A percentile compares a stretch with the other conserved stretches of the same genome.
Evolutionary conservation across 345 rosid genomes (phyloP).

Genomic region (Salix suchowensis): DNA sequence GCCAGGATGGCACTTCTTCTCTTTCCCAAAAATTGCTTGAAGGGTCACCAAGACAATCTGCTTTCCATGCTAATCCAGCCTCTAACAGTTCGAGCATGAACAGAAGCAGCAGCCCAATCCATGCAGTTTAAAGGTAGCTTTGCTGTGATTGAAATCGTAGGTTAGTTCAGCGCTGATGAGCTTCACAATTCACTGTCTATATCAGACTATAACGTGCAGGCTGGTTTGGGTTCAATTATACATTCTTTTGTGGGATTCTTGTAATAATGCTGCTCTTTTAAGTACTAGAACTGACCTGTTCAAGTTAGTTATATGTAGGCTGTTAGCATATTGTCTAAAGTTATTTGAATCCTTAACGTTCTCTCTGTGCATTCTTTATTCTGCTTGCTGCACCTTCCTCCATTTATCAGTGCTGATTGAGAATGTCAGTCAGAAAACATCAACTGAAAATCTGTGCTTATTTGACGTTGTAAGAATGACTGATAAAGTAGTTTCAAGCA

Average conservation of each 20-base stretch:
- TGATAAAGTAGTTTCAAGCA: too few relatives aligned
- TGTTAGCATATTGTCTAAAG: slow-evolving; percentile 28
- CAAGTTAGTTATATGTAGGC: slow-evolving; percentile 8
- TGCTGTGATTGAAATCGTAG: slow-evolving; percentile 11
- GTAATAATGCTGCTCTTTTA: slow-evolving; percentile 3
- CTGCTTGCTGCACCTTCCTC: not conserved
- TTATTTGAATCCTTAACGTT: slow-evolving; percentile 30
- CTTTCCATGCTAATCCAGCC: slow-evolving; percentile 24
- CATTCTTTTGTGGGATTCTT: slow-evolving; percentile 27
- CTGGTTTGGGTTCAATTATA: slow-evolving; percentile 24
- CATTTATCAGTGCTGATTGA: too few relatives aligned
- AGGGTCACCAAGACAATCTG: slow-evolving; percentile 29
- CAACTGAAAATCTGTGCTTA: too few relatives aligned
- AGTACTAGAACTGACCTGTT: slow-evolving; percentile 11
- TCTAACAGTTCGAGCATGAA: slow-evolving; percentile 15
- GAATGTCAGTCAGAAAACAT: too few relatives aligned
- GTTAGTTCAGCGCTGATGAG: slow-evolving; percentile 22
- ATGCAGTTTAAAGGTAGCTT: slow-evolving; percentile 21
- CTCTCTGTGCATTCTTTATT: not conserved
- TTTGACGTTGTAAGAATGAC: too few relatives aligned
- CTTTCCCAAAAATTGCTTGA: slow-evolving; percentile 25
- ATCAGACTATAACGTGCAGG: slow-evolving; percentile 33
- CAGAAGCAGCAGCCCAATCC: slow-evolving; percentile 23
- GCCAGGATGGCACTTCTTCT: slow-evolving; percentile 20
- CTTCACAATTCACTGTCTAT: slow-evolving; percentile 27